These are phyloP conservation scores for Jamesozyma lodderae DNA, from an alignment of 805 yeast genomes.

Conservation along the genomic window DNA sequence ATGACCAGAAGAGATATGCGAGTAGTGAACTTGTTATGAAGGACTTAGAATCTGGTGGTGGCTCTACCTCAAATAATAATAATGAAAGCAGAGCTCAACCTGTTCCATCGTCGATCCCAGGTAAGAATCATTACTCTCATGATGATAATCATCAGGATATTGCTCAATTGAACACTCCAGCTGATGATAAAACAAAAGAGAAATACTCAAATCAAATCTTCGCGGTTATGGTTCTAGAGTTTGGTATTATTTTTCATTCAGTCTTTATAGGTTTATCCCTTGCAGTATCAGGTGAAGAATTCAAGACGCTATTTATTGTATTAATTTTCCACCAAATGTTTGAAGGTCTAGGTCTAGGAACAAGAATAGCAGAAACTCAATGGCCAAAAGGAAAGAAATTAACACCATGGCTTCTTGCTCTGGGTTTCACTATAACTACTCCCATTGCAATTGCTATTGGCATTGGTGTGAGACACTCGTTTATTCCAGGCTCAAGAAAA, in stretches of 20 bases:
- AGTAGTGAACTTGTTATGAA: neutral
- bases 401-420: slow-evolving; percentile 38
- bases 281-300: slow-evolving; percentile 58
- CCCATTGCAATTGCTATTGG: slow-evolving; percentile 71
- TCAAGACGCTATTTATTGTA: slow-evolving; percentile 54
- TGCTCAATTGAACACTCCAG: slow-evolving; percentile 9
- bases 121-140: slow-evolving; percentile 10
- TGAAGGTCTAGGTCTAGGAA: slow-evolving; percentile 73
- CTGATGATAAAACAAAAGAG: slow-evolving; percentile 29
- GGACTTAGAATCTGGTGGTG: neutral
- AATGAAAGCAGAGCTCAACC: neutral
- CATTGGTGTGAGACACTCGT: slow-evolving; percentile 54
- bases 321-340: slow-evolving; percentile 67
- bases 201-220: slow-evolving; percentile 48
- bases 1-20: neutral
- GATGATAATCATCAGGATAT: slow-evolving; percentile 10
- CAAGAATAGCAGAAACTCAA: slow-evolving; percentile 51
- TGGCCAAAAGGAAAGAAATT: slow-evolving; percentile 40
- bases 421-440: slow-evolving; percentile 50
- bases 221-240: slow-evolving; percentile 51
- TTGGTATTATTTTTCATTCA: slow-evolving; percentile 68
- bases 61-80: neutral
- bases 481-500: slow-evolving; percentile 43
- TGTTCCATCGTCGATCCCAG: slow-evolving; percentile 3
- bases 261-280: slow-evolving; percentile 63